Base-by-base conservation (phyloP, 208 protist species). In the Baffinella frigidus region DNA sequence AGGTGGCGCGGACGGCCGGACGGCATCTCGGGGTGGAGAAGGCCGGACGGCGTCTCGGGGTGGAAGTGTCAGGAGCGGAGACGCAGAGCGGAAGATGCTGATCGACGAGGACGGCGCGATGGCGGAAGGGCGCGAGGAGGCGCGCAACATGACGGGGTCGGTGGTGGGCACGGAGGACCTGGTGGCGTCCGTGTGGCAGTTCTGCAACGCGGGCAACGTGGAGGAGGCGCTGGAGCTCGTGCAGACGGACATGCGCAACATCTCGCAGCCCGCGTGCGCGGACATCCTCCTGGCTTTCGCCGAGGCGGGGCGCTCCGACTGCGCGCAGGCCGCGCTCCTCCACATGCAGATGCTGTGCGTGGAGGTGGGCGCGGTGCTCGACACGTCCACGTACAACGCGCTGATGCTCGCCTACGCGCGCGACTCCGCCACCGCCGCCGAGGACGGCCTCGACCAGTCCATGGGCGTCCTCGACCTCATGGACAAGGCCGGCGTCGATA, bases 261-360 rank as follows among this genome's bases (percentile, higher is more conserved):
- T 87, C 4, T 68, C 48, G 14, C 27, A 3, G 27, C 77, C 77
- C 0, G 27, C 45, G 50, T 87, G 77, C 77, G 39, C 27, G 43
- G 14, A 61, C 64, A 72, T 35, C 64, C 11, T 39, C 33, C 68
- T 74, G 38, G 14, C 24, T 35, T 74, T 7, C 68, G 14, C 14
- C 30, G 24, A 74, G 68, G 68, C 68, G 33, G 77, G 77, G 20
- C 43, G 77, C 48, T 87, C 77, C 4, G 77, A 87, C 38, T 87
- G 77, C 38, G 77, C 77, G 50, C 77, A 45, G 11, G 77, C 77
- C 1, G 77, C 50, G 33, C 77, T 87, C 27, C 44, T 87, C 5
- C 77, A 87, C 77, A 87, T 87, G 77, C 77, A 87, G 50, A 41
- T 61, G 41, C 10, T 87, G 44, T 56, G 77, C 33, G 77, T 87